Percentiles rank a stretch among this genome's conserved stretches.
Evolutionary conservation across 2,329 filamentous ascomycete species (phyloP).

Genomic region (Bertia moriformis): DNA sequence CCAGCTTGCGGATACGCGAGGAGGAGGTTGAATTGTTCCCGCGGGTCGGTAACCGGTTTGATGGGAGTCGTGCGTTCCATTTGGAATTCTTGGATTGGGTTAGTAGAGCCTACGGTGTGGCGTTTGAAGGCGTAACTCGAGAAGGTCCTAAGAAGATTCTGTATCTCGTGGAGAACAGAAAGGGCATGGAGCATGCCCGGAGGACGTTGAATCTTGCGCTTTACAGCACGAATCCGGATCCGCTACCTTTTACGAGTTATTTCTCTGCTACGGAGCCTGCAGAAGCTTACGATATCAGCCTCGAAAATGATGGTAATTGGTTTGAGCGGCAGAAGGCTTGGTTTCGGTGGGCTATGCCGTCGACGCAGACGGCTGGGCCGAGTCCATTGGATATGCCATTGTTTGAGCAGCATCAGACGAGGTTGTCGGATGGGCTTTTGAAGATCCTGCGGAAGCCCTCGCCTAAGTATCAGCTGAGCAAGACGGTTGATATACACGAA

Average conservation of each 20-base stretch:
- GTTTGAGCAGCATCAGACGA: neutral
- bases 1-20: neutral
- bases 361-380: constrained; percentile 7
- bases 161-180: constrained; percentile 16
- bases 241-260: constrained; percentile 8
- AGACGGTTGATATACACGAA: constrained; percentile 10
- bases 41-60: neutral
- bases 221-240: constrained; percentile 6
- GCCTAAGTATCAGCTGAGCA: neutral
- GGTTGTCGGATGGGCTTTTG: neutral
- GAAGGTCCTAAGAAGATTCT: constrained; percentile 11
- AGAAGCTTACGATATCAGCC: constrained; percentile 10
- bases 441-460: neutral
- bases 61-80: neutral
- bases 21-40: neutral
- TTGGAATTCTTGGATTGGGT: neutral
- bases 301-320: constrained; percentile 11
- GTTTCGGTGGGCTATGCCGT: constrained; percentile 19
- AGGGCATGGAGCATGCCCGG: constrained; percentile 14
- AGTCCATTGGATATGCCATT: constrained; percentile 4
- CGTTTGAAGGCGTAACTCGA: constrained; percentile 6
- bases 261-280: neutral
- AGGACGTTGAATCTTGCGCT: constrained; percentile 16
- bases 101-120: neutral
- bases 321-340: constrained; percentile 15